Conservation (phyloP, 371 early-diverging fungal species). For the Mortierella sp. region DNA sequence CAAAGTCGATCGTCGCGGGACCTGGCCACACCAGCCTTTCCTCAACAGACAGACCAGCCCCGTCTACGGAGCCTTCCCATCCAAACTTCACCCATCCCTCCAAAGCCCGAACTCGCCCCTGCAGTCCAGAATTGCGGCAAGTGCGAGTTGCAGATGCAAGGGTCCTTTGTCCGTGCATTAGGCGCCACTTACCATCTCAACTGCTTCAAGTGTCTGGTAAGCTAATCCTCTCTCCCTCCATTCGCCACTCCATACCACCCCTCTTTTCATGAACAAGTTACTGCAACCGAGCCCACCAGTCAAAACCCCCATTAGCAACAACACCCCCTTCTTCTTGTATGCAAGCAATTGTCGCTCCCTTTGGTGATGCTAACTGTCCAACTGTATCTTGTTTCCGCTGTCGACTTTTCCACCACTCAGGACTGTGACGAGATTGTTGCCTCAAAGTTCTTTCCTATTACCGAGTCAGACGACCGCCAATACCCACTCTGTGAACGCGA, state of each 20-base stretch:
- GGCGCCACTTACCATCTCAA: constrained; percentile 91
- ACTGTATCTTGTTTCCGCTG: neutral
- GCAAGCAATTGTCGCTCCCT: neutral
- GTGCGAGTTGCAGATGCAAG: constrained; percentile 70
- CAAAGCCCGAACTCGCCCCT: constrained; percentile 35
- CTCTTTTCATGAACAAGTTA: constrained; percentile 9
- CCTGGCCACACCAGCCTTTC: constrained; percentile 36
- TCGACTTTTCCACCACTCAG: constrained; percentile 61
- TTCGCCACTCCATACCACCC: constrained; percentile 10
- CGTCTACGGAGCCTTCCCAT: constrained; percentile 41
- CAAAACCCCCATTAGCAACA: neutral
- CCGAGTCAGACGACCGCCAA: constrained; percentile 69
- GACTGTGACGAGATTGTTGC: constrained; percentile 90
- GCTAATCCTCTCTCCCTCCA: constrained; percentile 17
- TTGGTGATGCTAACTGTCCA: constrained; percentile 16
- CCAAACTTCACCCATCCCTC: constrained; percentile 36
- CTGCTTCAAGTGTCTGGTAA: constrained; percentile 95
- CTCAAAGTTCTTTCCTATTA: constrained; percentile 90
- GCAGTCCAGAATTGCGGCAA: constrained; percentile 60
- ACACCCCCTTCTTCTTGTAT: constrained; percentile 4
- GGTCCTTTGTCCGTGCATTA: constrained; percentile 93
- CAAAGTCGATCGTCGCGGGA: constrained; percentile 35
- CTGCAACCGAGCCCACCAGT: constrained; percentile 7
- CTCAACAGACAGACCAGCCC: constrained; percentile 47
- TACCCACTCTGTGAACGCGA: constrained; percentile 89